Evolutionary conservation across 2,329 filamentous ascomycete genomes (phyloP).

Genomic region (Domatiomyces globalis): DNA sequence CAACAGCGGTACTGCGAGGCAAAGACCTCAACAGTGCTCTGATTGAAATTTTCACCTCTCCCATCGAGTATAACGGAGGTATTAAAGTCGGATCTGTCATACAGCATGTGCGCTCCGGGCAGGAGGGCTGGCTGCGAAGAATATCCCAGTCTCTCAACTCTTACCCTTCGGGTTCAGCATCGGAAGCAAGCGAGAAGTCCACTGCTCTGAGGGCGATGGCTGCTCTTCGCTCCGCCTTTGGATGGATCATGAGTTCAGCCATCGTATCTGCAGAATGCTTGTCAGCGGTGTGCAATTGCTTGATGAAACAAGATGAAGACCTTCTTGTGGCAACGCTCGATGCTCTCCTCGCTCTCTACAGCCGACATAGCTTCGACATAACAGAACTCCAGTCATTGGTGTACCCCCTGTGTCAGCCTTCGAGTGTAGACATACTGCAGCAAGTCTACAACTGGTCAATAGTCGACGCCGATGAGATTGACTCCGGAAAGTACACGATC

Average conservation of each 20-base stretch:
- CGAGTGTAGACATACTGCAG: slow-evolving; percentile 56
- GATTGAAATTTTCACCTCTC: slow-evolving; percentile 85
- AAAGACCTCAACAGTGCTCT: slow-evolving; percentile 74
- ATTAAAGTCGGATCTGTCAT: slow-evolving; percentile 56
- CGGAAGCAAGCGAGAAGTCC: slow-evolving; percentile 43
- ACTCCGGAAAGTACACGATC: slow-evolving; percentile 82
- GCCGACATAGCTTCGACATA: slow-evolving; percentile 57
- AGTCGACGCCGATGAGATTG: slow-evolving; percentile 66
- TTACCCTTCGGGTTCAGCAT: slow-evolving; percentile 54
- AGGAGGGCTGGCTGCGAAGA: slow-evolving; percentile 76
- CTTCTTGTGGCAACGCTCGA: slow-evolving; percentile 70
- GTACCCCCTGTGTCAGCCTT: slow-evolving; percentile 61
- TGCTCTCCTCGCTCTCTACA: slow-evolving; percentile 69
- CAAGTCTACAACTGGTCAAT: slow-evolving; percentile 67
- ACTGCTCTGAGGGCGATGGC: slow-evolving; percentile 65
- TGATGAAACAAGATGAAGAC: slow-evolving; percentile 55
- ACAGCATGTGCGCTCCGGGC: slow-evolving; percentile 56
- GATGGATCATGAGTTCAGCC: slow-evolving; percentile 77
- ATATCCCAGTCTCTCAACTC: slow-evolving; percentile 59
- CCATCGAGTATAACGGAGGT: slow-evolving; percentile 56
- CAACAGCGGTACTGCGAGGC: slow-evolving; percentile 68
- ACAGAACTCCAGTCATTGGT: slow-evolving; percentile 67
- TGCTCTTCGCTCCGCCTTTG: slow-evolving; percentile 63
- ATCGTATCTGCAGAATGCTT: slow-evolving; percentile 59
- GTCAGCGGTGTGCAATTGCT: slow-evolving; percentile 53